phyloP scores from a whole-genome alignment of 2,329 filamentous ascomycete genomes.

The Pseudocercospora fuligena region DNA sequence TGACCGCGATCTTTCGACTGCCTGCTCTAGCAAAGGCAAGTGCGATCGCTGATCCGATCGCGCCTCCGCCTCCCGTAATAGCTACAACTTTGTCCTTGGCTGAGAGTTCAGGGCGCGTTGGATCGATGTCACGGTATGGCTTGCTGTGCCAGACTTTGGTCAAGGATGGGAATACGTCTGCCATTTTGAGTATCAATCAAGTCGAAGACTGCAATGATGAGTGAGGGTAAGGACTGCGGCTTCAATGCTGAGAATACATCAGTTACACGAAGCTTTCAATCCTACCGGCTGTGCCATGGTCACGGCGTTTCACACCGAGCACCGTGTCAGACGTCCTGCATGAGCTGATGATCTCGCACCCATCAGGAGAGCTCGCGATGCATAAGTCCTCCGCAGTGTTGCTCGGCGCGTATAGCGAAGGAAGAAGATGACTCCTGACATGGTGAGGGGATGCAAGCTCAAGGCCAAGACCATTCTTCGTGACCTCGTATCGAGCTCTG shows the following conservation, averaged over 20 bases:
- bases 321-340: not conserved
- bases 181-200: not conserved
- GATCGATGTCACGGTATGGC: conserved; percentile 44
- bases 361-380: no score
- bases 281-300: not conserved
- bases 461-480: not conserved
- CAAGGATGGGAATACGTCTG: conserved; percentile 35
- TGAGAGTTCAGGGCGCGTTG: conserved; percentile 48
- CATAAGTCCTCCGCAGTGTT: not conserved
- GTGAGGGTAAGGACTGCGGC: not conserved
- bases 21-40: conserved; percentile 13
- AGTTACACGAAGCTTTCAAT: not conserved
- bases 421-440: not conserved
- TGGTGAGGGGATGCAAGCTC: not conserved
- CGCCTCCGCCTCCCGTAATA: conserved; percentile 46
- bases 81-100: conserved; percentile 48
- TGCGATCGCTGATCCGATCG: conserved; percentile 12
- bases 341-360: not conserved
- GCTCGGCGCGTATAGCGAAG: not conserved
- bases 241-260: not conserved
- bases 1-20: not conserved
- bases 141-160: conserved; percentile 44
- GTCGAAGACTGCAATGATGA: not conserved
- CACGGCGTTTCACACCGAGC: not conserved
- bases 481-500: not conserved